phyloP scores from a whole-genome alignment of 805 yeast genomes.

The Wickerhamomyces rabaulensis region DNA sequence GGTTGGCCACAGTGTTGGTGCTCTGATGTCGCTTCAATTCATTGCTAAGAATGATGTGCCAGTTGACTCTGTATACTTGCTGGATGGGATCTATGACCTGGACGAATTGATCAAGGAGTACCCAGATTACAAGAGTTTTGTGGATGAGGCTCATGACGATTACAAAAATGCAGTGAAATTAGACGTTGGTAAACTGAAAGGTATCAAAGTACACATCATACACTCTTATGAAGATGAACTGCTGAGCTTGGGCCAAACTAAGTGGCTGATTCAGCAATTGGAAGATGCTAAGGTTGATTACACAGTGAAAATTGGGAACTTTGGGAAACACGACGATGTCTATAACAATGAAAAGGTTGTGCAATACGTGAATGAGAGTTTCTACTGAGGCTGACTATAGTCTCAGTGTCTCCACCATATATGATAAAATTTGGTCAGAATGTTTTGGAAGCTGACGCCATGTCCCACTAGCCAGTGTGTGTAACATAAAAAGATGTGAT shows the following conservation, averaged over 20 bases:
- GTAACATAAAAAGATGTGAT: no score
- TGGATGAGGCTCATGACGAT: slow-evolving; percentile 50
- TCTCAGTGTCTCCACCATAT: no score
- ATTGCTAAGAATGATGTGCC: slow-evolving; percentile 4
- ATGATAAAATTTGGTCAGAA: no score
- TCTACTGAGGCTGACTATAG: no score
- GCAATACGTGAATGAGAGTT: slow-evolving; percentile 20
- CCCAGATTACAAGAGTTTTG: slow-evolving; percentile 52
- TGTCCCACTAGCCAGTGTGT: no score
- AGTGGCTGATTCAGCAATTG: slow-evolving; percentile 32
- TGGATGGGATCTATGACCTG: slow-evolving; percentile 72
- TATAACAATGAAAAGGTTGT: slow-evolving; percentile 39
- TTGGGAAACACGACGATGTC: slow-evolving; percentile 67
- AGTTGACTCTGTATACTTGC: slow-evolving; percentile 29
- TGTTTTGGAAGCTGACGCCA: no score
- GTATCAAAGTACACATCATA: slow-evolving; percentile 32
- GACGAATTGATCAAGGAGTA: slow-evolving; percentile 50
- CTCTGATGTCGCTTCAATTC: slow-evolving; percentile 34
- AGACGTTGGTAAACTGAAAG: slow-evolving; percentile 2
- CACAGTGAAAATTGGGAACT: slow-evolving; percentile 28
- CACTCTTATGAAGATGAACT: slow-evolving; percentile 70
- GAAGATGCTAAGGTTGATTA: slow-evolving; percentile 13
- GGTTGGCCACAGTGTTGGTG: slow-evolving; percentile 82
- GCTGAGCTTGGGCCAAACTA: slow-evolving; percentile 46
- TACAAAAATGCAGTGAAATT: slow-evolving; percentile 18